phyloP scores from a whole-genome alignment of 257 asterid genomes.

The Nicotiana paniculata region DNA sequence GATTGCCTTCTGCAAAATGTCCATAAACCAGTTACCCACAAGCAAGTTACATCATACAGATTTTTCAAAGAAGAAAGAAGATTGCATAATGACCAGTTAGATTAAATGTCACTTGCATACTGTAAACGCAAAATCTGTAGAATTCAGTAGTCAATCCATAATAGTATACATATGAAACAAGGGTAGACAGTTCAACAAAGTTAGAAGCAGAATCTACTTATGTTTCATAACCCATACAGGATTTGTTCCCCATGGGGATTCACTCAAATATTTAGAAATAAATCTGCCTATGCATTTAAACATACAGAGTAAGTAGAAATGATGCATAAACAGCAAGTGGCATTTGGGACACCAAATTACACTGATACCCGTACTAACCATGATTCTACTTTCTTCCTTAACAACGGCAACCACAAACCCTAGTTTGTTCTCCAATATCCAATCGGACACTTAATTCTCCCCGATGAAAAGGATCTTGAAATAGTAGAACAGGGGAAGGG shows the following conservation, averaged over 20 bases:
- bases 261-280: not conserved
- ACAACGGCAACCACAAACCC: not conserved
- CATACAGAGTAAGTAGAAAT: not conserved
- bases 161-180: not conserved
- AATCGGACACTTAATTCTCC: not conserved
- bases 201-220: not conserved
- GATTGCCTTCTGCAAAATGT: conserved; percentile 31
- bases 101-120: not conserved
- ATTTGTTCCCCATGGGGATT: not conserved
- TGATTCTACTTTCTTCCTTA: not conserved
- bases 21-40: not conserved
- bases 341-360: not conserved
- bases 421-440: not conserved
- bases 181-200: not conserved
- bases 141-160: not conserved
- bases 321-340: not conserved
- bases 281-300: not conserved
- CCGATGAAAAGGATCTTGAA: not conserved
- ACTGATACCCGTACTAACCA: not conserved
- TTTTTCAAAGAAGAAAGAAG: not conserved
- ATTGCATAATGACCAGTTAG: not conserved
- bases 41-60: not conserved
- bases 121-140: not conserved
- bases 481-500: not conserved
- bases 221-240: not conserved